Base-by-base conservation (phyloP, 176 grass and related monocot genomes). In the Oryza rufipogon region DNA sequence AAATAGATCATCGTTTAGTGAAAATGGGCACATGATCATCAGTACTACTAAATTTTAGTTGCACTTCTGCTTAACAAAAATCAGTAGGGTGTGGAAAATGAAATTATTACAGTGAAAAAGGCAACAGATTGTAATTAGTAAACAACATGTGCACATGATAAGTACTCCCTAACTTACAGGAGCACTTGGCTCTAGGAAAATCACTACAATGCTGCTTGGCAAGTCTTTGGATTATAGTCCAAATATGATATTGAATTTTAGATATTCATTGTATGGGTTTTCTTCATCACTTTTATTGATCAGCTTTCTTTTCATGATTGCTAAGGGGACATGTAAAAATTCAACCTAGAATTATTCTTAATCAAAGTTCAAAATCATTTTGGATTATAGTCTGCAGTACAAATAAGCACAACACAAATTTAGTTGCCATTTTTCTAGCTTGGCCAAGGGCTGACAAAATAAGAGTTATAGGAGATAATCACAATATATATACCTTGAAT, bases 41-140 rank as follows among this genome's bases (percentile, higher is more conserved):
- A 77, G 72, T 19, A 10, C 1, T 66, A 74, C 28, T 49, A 48
- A 45, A 78, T 15, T 38, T 10, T 64, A 42, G 70, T n/a, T 22
- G 48, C 70, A 32, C 16, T 63, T 52, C 71, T 64, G 54, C 32
- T 76, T 61, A 80, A 32, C 54, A 30, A 71, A 84, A 85, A 76
- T 42, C 32, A 14, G 1, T 6, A 84, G 1, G 16, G 1, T 6
- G 73, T 65, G 12, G 32, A 78, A 71, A 77, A 82, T 65, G 26
- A 7, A 79, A 78, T 26, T 28, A 66, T 25, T 45, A 64, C 1
- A 17, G 17, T 10, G 13, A 66, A 64, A 34, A 71, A 47, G 9
- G 52, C 32, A 7, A 26, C 4, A 44, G 7, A 46, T n/a, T 41
- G 11, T 42, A 4, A 88, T 49, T 11, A 58, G 22, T 11, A 63